A percentile compares a stretch with the other conserved stretches of the same genome.
phyloP scores from a whole-genome alignment of 1,284 basidiomycete species.

The Pyrrhoderma noxium region DNA sequence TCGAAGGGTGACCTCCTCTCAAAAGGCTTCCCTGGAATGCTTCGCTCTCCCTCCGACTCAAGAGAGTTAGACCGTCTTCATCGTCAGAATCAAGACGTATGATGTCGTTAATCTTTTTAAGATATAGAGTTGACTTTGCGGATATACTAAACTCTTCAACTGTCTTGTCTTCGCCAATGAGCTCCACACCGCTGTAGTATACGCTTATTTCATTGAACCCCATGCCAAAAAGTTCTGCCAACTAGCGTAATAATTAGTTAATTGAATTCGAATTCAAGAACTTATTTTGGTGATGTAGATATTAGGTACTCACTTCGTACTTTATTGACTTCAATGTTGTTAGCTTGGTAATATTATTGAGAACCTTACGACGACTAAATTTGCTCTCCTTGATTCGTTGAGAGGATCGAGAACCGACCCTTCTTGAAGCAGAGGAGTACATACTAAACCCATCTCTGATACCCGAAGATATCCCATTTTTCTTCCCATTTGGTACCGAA shows the following conservation, averaged over 20 bases:
- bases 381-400: conserved; percentile 54
- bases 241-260: too few species aligned
- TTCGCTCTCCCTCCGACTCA: conserved; percentile 45
- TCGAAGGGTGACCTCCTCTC: conserved; percentile 30
- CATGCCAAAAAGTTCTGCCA: too few species aligned
- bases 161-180: conserved; percentile 55
- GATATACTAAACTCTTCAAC: conserved; percentile 54
- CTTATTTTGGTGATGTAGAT: too few species aligned
- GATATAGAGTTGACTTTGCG: conserved; percentile 57
- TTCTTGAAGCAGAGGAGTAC: background rate
- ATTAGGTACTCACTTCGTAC: too few species aligned
- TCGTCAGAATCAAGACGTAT: conserved; percentile 46
- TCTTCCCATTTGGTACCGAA: background rate
- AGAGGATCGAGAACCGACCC: conserved; percentile 44
- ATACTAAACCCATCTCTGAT: too few species aligned
- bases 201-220: conserved; percentile 41
- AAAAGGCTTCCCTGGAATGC: conserved; percentile 72
- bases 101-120: conserved; percentile 57
- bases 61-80: conserved; percentile 27
- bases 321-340: too few species aligned
- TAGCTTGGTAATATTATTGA: too few species aligned
- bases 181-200: conserved; percentile 53
- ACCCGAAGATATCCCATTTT: background rate
- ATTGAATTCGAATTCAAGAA: too few species aligned
- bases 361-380: conserved; percentile 33